phyloP scores from a whole-genome alignment of 257 asterid species.

The Nicotiana paniculata region DNA sequence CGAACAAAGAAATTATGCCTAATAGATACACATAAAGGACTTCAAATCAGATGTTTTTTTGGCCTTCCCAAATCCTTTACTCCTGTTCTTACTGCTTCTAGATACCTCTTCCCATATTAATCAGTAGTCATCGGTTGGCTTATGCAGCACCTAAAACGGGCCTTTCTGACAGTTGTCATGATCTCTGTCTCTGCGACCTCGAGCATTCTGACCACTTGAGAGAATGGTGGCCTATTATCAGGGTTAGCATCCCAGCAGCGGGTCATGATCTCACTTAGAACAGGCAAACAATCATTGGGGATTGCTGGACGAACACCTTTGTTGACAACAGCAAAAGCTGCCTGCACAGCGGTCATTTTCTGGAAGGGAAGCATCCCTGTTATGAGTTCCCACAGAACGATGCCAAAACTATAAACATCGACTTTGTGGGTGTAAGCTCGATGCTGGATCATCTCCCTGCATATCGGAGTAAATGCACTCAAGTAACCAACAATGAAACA shows the following conservation, averaged over 20 bases:
- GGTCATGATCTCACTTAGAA: conserved; percentile 75
- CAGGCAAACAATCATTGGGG: conserved; percentile 73
- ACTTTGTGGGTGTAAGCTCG: conserved; percentile 92
- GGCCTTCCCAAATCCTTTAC: conserved; percentile 23
- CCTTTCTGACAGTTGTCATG: conserved; percentile 79
- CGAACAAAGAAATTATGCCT: conserved; percentile 47
- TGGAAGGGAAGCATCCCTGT: conserved; percentile 96
- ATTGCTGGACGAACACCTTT: conserved; percentile 82
- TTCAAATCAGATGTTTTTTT: conserved; percentile 20
- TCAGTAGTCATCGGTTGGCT: conserved; percentile 79
- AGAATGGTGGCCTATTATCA: conserved; percentile 77
- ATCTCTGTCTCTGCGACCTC: conserved; percentile 89
- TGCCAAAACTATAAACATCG: conserved; percentile 92
- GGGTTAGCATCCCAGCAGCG: conserved; percentile 93
- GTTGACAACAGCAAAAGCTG: conserved; percentile 95
- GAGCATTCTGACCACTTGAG: conserved; percentile 81
- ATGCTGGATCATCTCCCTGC: conserved; percentile 98
- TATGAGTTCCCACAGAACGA: conserved; percentile 91
- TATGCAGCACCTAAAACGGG: conserved; percentile 97
- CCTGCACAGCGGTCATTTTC: conserved; percentile 97
- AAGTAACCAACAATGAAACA: not conserved
- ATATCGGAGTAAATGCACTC: conserved; percentile 16
- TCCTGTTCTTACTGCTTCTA: conserved; percentile 22
- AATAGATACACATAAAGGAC: conserved; percentile 44
- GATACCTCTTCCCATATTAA: conserved; percentile 25